Base-by-base conservation (phyloP, 345 rosid genomes). In the Populus deltoides region DNA sequence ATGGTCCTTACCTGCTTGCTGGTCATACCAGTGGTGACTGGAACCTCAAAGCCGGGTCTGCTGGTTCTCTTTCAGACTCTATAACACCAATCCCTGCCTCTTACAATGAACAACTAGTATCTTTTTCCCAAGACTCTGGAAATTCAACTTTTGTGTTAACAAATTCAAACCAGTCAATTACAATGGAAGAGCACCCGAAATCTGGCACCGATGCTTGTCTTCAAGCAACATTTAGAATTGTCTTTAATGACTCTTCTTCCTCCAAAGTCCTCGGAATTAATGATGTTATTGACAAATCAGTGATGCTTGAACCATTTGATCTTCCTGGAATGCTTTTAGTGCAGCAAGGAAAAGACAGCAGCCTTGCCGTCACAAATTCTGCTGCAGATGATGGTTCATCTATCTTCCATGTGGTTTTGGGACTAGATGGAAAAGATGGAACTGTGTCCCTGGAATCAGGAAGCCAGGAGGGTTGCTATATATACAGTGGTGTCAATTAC, bases 1-100 rank as follows among this genome's bases (percentile, higher is more conserved):
- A 88, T 77, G 99, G 99, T 5, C 98, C 97, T 10, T 90, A 91
- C 82, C 87, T 93, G 66, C 93, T 95, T 74, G 92, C 90, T 2
- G 97, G 97, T 38, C 87, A 81, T 75, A 89, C 89, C 3, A 83
- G 74, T 49, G 92, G 89, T 43, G 93, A 93, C 36, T 92, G 96
- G 97, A 89, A 90, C 81, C 71, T 90, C 76, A 85, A 83, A 80
- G 74, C 92, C 43, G 85, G 77, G 17, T 82, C 91, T 25, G 77
- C 78, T 20, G 65, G 35, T 45, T 84, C 86, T 27, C 78, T 78
- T 77, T 79, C 86, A 0, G 90, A 88, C 38, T 92, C 91, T 93
- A n/a, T 92, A 77, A 78, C 85, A 55, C 77, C 97, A 20, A 65
- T 93, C 72, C 93, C 97, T 7, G 78, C 80, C 61, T 66, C 86